Evolutionary conservation across 192 early-diverging fungal species (phyloP), one percentile per base, ranked within the genome.

Genomic region (Globomyces pollinis-pini): DNA sequence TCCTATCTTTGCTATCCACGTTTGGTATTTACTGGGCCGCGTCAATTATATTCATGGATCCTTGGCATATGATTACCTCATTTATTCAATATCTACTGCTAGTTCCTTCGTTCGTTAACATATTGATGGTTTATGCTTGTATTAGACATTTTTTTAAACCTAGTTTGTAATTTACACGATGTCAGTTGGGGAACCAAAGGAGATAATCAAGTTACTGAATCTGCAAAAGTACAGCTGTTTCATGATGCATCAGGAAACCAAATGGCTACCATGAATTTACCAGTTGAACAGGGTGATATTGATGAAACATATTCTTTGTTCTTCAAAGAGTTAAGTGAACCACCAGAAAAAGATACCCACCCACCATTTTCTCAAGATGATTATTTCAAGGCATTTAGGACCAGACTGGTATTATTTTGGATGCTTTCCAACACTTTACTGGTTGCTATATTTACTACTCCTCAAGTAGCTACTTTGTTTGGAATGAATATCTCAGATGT

Each of bases 171-270:
- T 59, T 72, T 74, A 38, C 75, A 79, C 50, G 79, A 84, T 61
- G 66, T 78, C 20, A 68, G 69, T 13, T 84, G 81, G 81, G 81
- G 81, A 21, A 84, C 81, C 20, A 78, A 76, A 61, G 74, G 74
- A 21, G 67, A 70, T 21, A 80, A 63, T 33, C 45, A 21, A 51
- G 68, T 62, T 1, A 64, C 71, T 21, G 70, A 77, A 43, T 13
- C 45, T 6, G 57, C 55, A 11, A 57, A 47, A 47, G 44, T 47
- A 26, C 23, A 47, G n/a, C 23, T 72, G 42, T 26, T 28, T 28
- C 60, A 36, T 63, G 69, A 49, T 43, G 44, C 33, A 21, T 35
- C 28, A 8, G 73, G 71, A 2, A 57, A 54, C 5, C 26, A 62
- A 31, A 43, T 69, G 11, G 72, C 64, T 0, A 69, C 65, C 6